Evolutionary conservation across 1,139 yeast species (phyloP).

Genomic region (Pneumocystis sp.): DNA sequence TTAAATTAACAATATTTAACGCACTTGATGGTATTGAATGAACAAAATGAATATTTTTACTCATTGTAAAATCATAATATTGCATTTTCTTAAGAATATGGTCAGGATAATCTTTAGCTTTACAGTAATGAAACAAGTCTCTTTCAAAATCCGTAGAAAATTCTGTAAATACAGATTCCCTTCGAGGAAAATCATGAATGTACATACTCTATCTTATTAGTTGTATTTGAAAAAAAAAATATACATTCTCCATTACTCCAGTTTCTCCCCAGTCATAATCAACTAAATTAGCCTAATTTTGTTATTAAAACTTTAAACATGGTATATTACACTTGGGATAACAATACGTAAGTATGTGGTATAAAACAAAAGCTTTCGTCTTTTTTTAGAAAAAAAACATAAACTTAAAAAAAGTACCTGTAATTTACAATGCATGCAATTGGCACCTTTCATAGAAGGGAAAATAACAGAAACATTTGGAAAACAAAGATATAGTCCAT

Average conservation of each 20-base stretch:
- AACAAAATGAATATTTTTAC: slow-evolving; percentile 14
- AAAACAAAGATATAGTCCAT: not conserved
- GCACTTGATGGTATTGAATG: slow-evolving; percentile 17
- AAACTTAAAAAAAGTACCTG: not conserved
- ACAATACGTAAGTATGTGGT: slow-evolving; percentile 15
- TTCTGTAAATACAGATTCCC: not conserved
- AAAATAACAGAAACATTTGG: slow-evolving; percentile 2
- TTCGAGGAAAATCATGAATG: slow-evolving; percentile 16
- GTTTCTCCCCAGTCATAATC: slow-evolving; percentile 20
- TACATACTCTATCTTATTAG: slow-evolving; percentile 13
- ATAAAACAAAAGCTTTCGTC: slow-evolving; percentile 15
- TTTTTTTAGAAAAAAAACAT: not conserved
- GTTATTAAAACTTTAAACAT: not conserved
- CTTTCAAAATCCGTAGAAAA: slow-evolving; percentile 9
- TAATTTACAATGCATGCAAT: slow-evolving; percentile 18
- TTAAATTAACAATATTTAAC: not conserved
- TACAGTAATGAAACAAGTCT: slow-evolving; percentile 13
- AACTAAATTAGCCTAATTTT: slow-evolving; percentile 17
- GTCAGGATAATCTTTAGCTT: slow-evolving; percentile 12
- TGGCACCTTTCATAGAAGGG: not conserved
- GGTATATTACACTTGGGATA: slow-evolving; percentile 11
- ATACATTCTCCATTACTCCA: slow-evolving; percentile 14
- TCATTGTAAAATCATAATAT: slow-evolving; percentile 13
- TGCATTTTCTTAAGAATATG: slow-evolving; percentile 12
- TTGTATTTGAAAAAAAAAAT: not conserved